These are phyloP conservation scores for Gracilaria vermiculophylla DNA, from an alignment of 23 red algal species.

Conservation along the genomic window DNA sequence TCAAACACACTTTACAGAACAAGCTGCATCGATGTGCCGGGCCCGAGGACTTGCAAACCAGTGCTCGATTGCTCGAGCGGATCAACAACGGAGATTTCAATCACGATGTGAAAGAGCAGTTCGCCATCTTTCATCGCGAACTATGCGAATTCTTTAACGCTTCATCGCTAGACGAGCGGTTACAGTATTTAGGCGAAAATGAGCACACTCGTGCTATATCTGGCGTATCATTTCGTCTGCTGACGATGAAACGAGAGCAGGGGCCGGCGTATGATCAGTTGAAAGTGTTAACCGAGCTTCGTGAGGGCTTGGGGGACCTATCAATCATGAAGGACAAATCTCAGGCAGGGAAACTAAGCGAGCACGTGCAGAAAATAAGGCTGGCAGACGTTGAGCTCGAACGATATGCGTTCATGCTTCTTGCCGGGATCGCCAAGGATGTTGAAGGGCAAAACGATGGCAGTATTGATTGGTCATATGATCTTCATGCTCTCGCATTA, in stretches of 20 bases:
- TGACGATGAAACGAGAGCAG: slow-evolving; percentile 31
- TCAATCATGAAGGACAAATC: slow-evolving; percentile 23
- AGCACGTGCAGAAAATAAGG: slow-evolving; percentile 54
- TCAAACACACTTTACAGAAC: slow-evolving; percentile 88
- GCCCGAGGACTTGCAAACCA: slow-evolving; percentile 80
- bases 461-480: slow-evolving; percentile 20
- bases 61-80: slow-evolving; percentile 37
- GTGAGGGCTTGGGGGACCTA: slow-evolving; percentile 24
- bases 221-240: not conserved
- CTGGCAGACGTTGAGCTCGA: slow-evolving; percentile 71
- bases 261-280: slow-evolving; percentile 51
- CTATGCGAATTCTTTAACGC: slow-evolving; percentile 81
- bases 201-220: not conserved
- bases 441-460: slow-evolving; percentile 14
- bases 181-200: slow-evolving; percentile 21
- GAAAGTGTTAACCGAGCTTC: slow-evolving; percentile 43
- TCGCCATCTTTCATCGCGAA: slow-evolving; percentile 60
- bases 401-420: slow-evolving; percentile 51
- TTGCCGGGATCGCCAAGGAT: slow-evolving; percentile 48
- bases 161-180: slow-evolving; percentile 56
- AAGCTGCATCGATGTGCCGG: slow-evolving; percentile 85
- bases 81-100: slow-evolving; percentile 42
- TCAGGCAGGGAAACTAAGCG: not conserved
- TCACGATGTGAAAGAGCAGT: slow-evolving; percentile 51
- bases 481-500: slow-evolving; percentile 23